Percentiles rank a stretch among this genome's conserved stretches.
Evolutionary conservation across 2,329 filamentous ascomycete species (phyloP).

Genomic region (Ceratocystiopsis sp.): DNA sequence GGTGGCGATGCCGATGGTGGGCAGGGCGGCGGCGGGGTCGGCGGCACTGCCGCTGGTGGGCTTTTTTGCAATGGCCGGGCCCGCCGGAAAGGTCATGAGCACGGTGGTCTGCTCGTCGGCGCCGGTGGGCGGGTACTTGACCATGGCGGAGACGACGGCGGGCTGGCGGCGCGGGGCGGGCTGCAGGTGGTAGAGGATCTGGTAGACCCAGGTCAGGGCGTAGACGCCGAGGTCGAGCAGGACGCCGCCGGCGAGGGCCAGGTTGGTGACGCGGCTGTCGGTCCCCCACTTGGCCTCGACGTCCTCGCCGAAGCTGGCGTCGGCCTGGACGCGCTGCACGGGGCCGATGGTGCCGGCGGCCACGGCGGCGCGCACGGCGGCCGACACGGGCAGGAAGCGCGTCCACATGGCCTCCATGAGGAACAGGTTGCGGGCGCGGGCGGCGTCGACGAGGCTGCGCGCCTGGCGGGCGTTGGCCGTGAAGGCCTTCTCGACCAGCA

Average conservation of each 20-base stretch:
- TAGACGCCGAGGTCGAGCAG: conserved; percentile 80
- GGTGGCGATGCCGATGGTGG: too few relatives aligned
- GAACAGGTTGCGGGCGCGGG: conserved; percentile 30
- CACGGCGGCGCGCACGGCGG: conserved; percentile 53
- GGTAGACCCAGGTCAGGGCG: conserved; percentile 78
- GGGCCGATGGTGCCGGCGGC: conserved; percentile 36
- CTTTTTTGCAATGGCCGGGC: too few relatives aligned
- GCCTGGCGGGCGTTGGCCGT: conserved; percentile 65
- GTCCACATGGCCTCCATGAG: conserved; percentile 87
- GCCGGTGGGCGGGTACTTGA: conserved; percentile 52
- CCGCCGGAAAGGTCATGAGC: conserved; percentile 54
- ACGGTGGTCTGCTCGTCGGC: conserved; percentile 66
- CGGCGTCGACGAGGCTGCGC: conserved; percentile 39
- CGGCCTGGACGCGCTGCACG: conserved; percentile 39
- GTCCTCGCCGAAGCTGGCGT: conserved; percentile 36
- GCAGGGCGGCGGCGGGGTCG: conserved; percentile 15
- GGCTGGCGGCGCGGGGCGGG: conserved; percentile 42
- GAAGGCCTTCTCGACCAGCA: conserved; percentile 82
- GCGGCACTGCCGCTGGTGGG: too few relatives aligned
- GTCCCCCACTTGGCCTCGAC: too few relatives aligned
- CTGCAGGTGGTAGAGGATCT: conserved; percentile 71
- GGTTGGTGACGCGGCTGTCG: conserved; percentile 47
- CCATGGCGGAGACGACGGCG: conserved; percentile 49
- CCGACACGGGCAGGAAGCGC: conserved; percentile 69
- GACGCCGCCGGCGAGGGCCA: conserved; percentile 37